These are phyloP conservation scores for Pichia sp. DNA, from an alignment of 1,139 yeast species.

Conservation along the genomic window DNA sequence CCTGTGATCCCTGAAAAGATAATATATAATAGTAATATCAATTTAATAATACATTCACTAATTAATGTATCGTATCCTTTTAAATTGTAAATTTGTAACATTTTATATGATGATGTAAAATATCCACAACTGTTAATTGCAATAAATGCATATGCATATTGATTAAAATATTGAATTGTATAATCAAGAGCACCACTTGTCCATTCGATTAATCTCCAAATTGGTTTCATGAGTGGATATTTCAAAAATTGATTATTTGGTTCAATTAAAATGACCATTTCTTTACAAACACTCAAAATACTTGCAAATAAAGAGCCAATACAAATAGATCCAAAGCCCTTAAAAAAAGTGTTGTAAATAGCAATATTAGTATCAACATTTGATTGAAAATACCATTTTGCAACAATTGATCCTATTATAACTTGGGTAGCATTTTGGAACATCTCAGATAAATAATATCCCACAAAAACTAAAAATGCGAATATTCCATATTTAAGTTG, in stretches of 20 bases:
- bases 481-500: constrained; percentile 35
- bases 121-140: constrained; percentile 82
- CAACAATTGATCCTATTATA: constrained; percentile 75
- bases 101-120: constrained; percentile 66
- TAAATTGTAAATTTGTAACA: constrained; percentile 65
- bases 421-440: constrained; percentile 77
- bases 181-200: constrained; percentile 29
- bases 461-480: constrained; percentile 46
- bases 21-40: constrained; percentile 70
- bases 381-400: constrained; percentile 91
- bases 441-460: constrained; percentile 79
- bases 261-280: constrained; percentile 12
- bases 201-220: constrained; percentile 60
- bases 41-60: constrained; percentile 76
- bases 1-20: constrained; percentile 54
- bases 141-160: constrained; percentile 80
- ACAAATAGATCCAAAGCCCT: constrained; percentile 84
- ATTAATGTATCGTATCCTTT: constrained; percentile 56
- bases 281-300: constrained; percentile 48
- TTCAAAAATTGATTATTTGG: constrained; percentile 19
- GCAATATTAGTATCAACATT: constrained; percentile 73
- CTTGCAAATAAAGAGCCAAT: constrained; percentile 82
- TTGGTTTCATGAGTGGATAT: constrained; percentile 32
- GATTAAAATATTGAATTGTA: constrained; percentile 62
- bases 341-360: constrained; percentile 70